These are phyloP conservation scores for Puccinia novopanici DNA, from an alignment of 1,284 basidiomycete species.

Conservation along the genomic window DNA sequence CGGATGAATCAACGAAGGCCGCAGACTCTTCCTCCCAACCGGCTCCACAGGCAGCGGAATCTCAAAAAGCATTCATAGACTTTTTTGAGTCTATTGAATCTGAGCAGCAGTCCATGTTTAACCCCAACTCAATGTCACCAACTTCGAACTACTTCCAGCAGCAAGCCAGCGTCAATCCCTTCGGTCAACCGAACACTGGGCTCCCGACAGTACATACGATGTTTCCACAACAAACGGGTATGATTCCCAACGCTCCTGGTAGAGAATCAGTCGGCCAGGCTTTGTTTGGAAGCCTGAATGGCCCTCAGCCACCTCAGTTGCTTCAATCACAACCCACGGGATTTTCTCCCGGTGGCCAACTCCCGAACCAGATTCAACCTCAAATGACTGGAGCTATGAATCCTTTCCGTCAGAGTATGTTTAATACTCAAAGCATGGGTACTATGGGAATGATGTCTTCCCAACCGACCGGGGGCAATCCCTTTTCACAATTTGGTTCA, in stretches of 20 bases:
- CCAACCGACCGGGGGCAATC: constrained; percentile 37
- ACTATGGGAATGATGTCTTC: constrained; percentile 39
- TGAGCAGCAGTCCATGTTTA: constrained; percentile 74
- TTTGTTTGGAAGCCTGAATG: constrained; percentile 64
- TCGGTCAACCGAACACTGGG: constrained; percentile 16
- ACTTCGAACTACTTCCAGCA: constrained; percentile 31
- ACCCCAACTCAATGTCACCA: constrained; percentile 62
- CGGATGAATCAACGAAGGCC: constrained; percentile 9
- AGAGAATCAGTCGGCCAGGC: constrained; percentile 64
- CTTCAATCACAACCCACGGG: constrained; percentile 59
- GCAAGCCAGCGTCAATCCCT: constrained; percentile 51
- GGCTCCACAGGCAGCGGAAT: constrained; percentile 54
- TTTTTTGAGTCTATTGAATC: constrained; percentile 91
- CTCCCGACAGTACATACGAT: constrained; percentile 12
- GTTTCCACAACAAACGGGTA: constrained; percentile 60
- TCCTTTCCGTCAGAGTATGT: constrained; percentile 59
- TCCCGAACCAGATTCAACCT: constrained; percentile 65
- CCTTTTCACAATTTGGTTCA: constrained; percentile 56
- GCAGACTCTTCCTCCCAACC: constrained; percentile 48
- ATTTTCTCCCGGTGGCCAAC: constrained; percentile 63
- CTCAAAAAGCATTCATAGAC: constrained; percentile 68
- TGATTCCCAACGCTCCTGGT: constrained; percentile 62
- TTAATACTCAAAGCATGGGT: constrained; percentile 20
- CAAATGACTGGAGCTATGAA: constrained; percentile 72
- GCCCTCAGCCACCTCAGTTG: constrained; percentile 61